Evolutionary conservation across 2,329 filamentous ascomycete species (phyloP), one percentile per base, ranked within the genome.

Genomic region (Volutella citrinella): DNA sequence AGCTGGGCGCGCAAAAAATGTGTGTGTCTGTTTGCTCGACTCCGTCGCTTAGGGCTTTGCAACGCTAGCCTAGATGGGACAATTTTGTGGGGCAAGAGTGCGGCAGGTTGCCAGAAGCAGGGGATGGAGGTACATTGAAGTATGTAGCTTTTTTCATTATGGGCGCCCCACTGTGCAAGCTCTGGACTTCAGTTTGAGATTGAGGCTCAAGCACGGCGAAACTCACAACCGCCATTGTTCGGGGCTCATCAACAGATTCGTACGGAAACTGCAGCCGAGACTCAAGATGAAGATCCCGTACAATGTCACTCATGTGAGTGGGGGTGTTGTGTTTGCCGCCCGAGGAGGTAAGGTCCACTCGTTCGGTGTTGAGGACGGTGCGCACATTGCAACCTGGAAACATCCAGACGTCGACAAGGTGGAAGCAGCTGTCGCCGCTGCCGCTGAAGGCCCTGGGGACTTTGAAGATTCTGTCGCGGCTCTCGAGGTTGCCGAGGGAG

Each of bases 291-390:
- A 63, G 42, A 56, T 76, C 37, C 82, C 83, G n/a, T 84, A 84
- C 50, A 83, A 84, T 49, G 75, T 78, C 48, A 61, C 87, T 28
- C 68, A 71, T 45, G 70, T 62, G 21, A 64, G 65, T 40, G 74
- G 74, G 27, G 59, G 72, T 46, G 61, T 84, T 14, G 60, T 96
- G 13, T 72, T 94, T 48, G 85, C 84, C 22, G 85, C 87, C 17
- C 80, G 81, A 41, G 87, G 87, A 11, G 76, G 82, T 29, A 77
- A 73, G 49, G 76, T 96, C 34, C 76, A 87, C 52, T 76, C 79
- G 4, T 83, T 87, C 57, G 70, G 70, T 52, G 63, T 81, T 7
- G 53, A 65, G n/a, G 69, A 76, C 41, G 77, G 80, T 19, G 61
- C 66, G 29, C 66, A 78, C 32, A 58, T 87, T 13, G 79, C 76